phyloP scores from a whole-genome alignment of 148 eudicot genomes.

The Pharnaceum exiguum region DNA sequence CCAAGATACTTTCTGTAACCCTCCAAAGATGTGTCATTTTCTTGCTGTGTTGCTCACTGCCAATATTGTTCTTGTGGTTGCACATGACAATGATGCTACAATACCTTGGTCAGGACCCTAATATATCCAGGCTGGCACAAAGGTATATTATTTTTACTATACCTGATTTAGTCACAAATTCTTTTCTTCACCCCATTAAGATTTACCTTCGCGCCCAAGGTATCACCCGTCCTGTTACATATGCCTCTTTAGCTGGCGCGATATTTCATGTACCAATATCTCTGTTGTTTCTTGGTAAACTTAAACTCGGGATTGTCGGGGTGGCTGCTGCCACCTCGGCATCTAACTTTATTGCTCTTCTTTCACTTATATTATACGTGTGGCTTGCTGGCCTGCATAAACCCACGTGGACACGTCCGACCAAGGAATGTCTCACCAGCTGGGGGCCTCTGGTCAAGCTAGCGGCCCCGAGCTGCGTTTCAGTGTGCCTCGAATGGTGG shows the following conservation, averaged over 20 bases:
- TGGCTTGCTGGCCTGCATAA: slow-evolving; percentile 43
- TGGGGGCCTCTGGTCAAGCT: slow-evolving; percentile 56
- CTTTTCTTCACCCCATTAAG: slow-evolving; percentile 56
- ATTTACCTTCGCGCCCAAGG: slow-evolving; percentile 89
- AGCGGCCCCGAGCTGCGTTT: slow-evolving; percentile 73
- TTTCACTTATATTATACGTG: slow-evolving; percentile 33
- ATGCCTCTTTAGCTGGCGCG: slow-evolving; percentile 56
- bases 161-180: slow-evolving; percentile 60
- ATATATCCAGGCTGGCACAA: slow-evolving; percentile 41
- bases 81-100: slow-evolving; percentile 33
- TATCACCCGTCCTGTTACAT: slow-evolving; percentile 63
- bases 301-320: slow-evolving; percentile 54
- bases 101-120: slow-evolving; percentile 39
- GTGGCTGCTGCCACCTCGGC: slow-evolving; percentile 63
- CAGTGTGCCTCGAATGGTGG: slow-evolving; percentile 91
- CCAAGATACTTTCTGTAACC: slow-evolving; percentile 54
- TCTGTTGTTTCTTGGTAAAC: slow-evolving; percentile 23
- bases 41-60: slow-evolving; percentile 36
- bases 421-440: slow-evolving; percentile 50
- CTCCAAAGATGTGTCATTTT: slow-evolving; percentile 61
- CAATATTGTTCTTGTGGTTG: slow-evolving; percentile 53
- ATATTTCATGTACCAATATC: slow-evolving; percentile 46
- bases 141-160: slow-evolving; percentile 46
- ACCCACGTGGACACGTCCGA: slow-evolving; percentile 59
- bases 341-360: slow-evolving; percentile 45